Evolutionary conservation across 2,329 filamentous ascomycete genomes (phyloP).

Genomic region (Fusarium brachygibbosum): DNA sequence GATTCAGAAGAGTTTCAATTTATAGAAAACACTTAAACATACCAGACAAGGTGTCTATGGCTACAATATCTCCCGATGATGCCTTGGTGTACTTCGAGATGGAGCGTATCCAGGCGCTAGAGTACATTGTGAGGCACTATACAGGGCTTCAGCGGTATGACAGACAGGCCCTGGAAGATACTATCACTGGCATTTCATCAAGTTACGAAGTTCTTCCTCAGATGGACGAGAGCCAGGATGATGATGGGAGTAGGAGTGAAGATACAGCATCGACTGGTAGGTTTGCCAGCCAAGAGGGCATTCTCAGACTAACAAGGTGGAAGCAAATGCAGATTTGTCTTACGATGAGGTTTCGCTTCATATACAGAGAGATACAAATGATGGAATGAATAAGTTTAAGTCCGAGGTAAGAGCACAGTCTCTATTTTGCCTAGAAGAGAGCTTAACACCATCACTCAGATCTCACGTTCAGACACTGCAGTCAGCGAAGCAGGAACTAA

Average conservation of each 20-base stretch:
- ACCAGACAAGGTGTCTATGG: neutral
- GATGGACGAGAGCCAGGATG: neutral
- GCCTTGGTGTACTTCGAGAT: constrained; percentile 25
- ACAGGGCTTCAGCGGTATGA: constrained; percentile 35
- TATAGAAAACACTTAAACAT: too few species aligned
- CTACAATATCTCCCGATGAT: neutral
- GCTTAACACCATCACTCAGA: constrained; percentile 19
- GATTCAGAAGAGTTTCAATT: neutral
- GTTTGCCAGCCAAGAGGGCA: neutral
- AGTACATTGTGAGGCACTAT: constrained; percentile 36
- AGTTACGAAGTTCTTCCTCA: neutral
- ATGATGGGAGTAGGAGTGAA: neutral
- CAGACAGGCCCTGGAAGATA: constrained; percentile 15
- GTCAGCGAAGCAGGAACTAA: neutral
- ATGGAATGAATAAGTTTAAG: neutral
- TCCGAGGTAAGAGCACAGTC: constrained; percentile 10
- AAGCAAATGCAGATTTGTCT: constrained; percentile 30
- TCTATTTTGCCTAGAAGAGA: neutral
- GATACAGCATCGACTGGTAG: constrained; percentile 9
- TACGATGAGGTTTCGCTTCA: constrained; percentile 29
- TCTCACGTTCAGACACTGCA: neutral
- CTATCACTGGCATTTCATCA: neutral
- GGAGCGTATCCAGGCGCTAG: constrained; percentile 37
- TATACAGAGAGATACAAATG: constrained; percentile 17
- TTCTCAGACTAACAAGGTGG: neutral